Base-by-base conservation (phyloP, 192 early-diverging fungal species). In the Coemansia sp. region DNA sequence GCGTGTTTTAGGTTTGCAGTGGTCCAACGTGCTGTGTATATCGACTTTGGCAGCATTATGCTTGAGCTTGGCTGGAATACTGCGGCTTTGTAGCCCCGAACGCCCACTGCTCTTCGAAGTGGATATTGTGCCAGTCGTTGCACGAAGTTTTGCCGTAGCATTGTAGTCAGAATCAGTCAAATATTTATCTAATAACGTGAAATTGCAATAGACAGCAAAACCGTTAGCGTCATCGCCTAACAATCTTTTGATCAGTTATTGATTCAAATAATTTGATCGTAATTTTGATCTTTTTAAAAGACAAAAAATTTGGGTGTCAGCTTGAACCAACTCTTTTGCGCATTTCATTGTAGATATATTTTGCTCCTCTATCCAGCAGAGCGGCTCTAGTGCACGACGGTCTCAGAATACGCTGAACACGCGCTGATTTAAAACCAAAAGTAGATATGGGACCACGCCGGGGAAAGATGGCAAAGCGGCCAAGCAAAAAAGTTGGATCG, bases 391-490 rank as follows among this genome's bases (percentile, higher is more conserved):
- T 5, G 29, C 2, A 32, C 29, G 29, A 6, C 29, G 5, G 48
- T n/a, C 22, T 50, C 4, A n/a, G 17, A 50, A 50, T 15, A 21
- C 48, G 19, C 19, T 21, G 22, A 7, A 53, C 10, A 52, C 0
- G n/a, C 23, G 7, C 29, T 23, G 4, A 43, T 15, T 43, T 4
- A 3, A 25, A 25, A 9, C 29, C 29, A 32, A 32, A 32, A 21
- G 19, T 32, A 32, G 29, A 32, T 32, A 72, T 57, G 70, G 70
- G 63, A 9, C 58, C 63, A n/a, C 60, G 64, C 41, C 47, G 48
- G 25, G 70, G 45, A 15, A 72, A 62, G 58, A 27, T 43, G 51
- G 25, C 41, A 0, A 43, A 43, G 7, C 56, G 49, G 65, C 32
- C 24, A 19, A 37, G 41, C 45, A 70, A 60, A 49, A 53, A 48